Evolutionary conservation across 2,329 filamentous ascomycete species (phyloP).

Genomic region (Penicillium olsonii): DNA sequence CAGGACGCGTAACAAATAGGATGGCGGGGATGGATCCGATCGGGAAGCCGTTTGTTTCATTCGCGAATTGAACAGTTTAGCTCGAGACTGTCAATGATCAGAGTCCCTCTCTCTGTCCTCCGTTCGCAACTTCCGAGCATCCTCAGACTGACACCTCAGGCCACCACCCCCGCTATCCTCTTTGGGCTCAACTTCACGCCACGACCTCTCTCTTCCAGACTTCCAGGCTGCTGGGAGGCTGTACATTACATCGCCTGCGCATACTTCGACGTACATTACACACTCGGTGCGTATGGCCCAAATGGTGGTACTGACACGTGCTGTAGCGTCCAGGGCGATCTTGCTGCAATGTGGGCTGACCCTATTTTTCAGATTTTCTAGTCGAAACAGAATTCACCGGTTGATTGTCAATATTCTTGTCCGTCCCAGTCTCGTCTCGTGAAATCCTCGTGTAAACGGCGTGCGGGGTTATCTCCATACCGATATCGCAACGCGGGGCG

Average conservation of each 20-base stretch:
- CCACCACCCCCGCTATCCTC: constrained; percentile 17
- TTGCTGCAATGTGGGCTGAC: background rate
- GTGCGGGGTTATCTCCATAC: constrained; percentile 20
- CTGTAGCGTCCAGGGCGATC: constrained; percentile 1
- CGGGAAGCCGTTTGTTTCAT: constrained; percentile 19
- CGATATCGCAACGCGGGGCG: constrained; percentile 13
- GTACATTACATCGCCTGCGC: background rate
- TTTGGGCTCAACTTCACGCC: constrained; percentile 8
- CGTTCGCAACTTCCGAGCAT: no score
- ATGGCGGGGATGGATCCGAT: constrained; percentile 20
- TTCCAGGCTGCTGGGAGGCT: background rate
- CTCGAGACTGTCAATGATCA: no score
- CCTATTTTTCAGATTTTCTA: background rate
- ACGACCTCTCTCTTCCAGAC: background rate
- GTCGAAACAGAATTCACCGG: background rate
- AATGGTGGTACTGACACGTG: constrained; percentile 10
- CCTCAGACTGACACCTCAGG: constrained; percentile 4
- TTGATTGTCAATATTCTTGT: background rate
- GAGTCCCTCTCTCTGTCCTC: no score
- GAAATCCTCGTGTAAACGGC: constrained; percentile 2
- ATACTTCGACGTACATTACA: background rate
- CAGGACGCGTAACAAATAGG: constrained; percentile 25
- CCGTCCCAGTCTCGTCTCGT: background rate
- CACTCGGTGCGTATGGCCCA: no score
- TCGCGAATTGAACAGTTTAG: no score